Base-by-base conservation (phyloP, 257 asterid genomes). In the Ehretia macrophylla region DNA sequence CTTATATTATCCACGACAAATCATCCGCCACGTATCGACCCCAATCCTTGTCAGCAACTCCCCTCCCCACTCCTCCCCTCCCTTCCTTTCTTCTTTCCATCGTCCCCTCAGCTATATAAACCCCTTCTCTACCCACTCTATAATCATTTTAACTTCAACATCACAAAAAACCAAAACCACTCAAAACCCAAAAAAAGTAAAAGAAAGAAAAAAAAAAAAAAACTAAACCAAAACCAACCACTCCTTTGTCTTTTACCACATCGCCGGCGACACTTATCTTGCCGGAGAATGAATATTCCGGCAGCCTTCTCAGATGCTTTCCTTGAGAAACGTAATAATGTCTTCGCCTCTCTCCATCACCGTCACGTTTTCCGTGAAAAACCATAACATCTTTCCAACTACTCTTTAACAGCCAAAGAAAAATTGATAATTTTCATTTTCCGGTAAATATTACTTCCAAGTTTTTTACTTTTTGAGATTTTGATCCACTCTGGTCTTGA, bases 301-400 rank as follows among this genome's bases (percentile, higher is more conserved):
- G 75, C 77, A 3, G 8, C 8, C 0, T 21, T 14, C 14, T 8
- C 14, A 5, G 27, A 21, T 17, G 5, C 20, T 17, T 21, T 17
- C 54, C 54, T 49, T 52, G 27, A 21, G 16, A 21, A 3, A 9
- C 21, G 14, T 21, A 52, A 52, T 14, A 78, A 72, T 76, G 87
- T 67, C 65, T 75, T 66, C 54, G 71, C 75, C 56, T 75, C 84
- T 23, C 75, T 81, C 47, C 90, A 81, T 65, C 80, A 56, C 69
- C 81, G 83, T 44, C 90, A 87, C 79, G 85, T 87, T 62, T 83
- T 87, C 68, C 95, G 67, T 75, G 96, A 87, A 69, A 67, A 75
- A 19, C 68, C 63, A 49, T 83, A 22, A 64, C 72, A 64, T 55
- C 51, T 51, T 32, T 37, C 20, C 27, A 38, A 17, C 64, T 62